Conservation (phyloP, 2,329 filamentous ascomycete genomes). For the Fusarium tricinctum region DNA sequence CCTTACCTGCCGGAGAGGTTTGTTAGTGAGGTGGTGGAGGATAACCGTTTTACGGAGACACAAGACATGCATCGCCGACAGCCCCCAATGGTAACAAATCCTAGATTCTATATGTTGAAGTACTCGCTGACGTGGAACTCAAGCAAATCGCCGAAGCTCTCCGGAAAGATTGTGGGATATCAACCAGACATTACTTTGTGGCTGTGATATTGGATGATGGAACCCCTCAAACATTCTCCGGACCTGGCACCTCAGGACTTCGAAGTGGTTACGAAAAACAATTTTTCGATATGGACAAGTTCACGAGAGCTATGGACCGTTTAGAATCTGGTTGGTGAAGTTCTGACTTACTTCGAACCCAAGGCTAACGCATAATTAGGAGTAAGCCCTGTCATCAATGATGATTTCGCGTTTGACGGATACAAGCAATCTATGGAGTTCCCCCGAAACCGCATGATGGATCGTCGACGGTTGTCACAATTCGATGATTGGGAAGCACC, state of each 20-base stretch:
- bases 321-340: conserved; percentile 57
- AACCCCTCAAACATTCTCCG: conserved; percentile 61
- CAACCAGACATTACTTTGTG: conserved; percentile 66
- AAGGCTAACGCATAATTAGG: conserved; percentile 47
- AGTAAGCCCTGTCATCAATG: conserved; percentile 53
- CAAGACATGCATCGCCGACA: conserved; percentile 55
- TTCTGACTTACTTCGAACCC: no score
- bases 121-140: conserved; percentile 28
- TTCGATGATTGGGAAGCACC: conserved; percentile 54
- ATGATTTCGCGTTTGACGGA: conserved; percentile 50
- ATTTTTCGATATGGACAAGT: conserved; percentile 64
- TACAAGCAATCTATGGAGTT: conserved; percentile 48
- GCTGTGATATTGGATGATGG: conserved; percentile 65
- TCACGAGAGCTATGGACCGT: conserved; percentile 57
- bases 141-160: conserved; percentile 67
- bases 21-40: conserved; percentile 50
- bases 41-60: conserved; percentile 54
- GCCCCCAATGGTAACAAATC: conserved; percentile 56
- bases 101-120: not conserved
- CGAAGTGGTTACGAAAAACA: conserved; percentile 57
- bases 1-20: conserved; percentile 52
- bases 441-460: conserved; percentile 47
- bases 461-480: conserved; percentile 52
- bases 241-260: conserved; percentile 56
- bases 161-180: conserved; percentile 66